Conservation (phyloP, 768 basidiomycete species). For the Tulasnella sp. region DNA sequence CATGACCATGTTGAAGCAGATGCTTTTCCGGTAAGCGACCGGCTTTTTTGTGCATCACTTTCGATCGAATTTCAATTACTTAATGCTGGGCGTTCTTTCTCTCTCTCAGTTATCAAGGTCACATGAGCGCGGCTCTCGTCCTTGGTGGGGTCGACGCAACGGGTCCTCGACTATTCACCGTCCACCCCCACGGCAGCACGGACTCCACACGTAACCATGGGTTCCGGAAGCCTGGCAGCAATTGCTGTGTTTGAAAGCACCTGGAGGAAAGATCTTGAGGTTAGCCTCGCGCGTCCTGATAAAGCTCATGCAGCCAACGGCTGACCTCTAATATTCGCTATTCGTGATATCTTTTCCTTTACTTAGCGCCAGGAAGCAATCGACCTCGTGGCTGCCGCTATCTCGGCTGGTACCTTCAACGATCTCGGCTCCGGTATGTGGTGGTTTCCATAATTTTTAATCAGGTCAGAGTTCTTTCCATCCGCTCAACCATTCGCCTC, state of each 20-base stretch:
- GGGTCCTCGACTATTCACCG: constrained; percentile 91
- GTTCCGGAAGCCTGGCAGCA: constrained; percentile 91
- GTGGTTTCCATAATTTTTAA: background rate
- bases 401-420: constrained; percentile 97
- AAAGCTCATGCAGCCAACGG: too few species aligned
- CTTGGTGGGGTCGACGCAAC: constrained; percentile 91
- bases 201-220: constrained; percentile 99
- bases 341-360: background rate
- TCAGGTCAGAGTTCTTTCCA: background rate
- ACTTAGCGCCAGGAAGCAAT: constrained; percentile 71
- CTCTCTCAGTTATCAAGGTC: constrained; percentile 73
- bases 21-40: constrained; percentile 67
- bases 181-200: constrained; percentile 93
- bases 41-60: background rate
- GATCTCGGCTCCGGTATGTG: constrained; percentile 69
- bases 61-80: background rate
- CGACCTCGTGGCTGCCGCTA: constrained; percentile 73
- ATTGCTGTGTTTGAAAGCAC: constrained; percentile 94
- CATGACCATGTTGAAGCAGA: constrained; percentile 98
- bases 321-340: background rate
- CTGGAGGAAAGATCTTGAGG: constrained; percentile 81
- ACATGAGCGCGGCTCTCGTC: constrained; percentile 90
- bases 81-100: background rate
- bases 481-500: background rate
- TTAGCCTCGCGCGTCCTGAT: constrained; percentile 33